Base-by-base conservation (phyloP, 2,329 filamentous ascomycete species). In the Paracamarosporium sp. region DNA sequence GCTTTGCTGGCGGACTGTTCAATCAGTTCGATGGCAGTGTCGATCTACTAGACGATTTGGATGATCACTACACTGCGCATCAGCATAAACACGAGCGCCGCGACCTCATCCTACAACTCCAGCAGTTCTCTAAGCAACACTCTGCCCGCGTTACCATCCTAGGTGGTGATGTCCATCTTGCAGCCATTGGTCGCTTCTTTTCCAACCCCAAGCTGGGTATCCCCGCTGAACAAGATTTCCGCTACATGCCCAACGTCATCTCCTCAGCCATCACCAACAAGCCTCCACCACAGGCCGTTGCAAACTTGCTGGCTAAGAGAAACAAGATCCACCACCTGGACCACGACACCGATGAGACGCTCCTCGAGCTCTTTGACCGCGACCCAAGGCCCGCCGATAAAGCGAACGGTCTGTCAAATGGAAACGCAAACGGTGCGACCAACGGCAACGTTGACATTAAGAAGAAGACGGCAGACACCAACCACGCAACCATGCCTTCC, bases 81-180 rank as follows among this genome's bases (percentile, higher is more conserved):
- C 92, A 93, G 50, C 94, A 98, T 82, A 98, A 97, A 78, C 85
- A 86, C 58, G 94, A 98, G 81, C 90, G 94, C 43, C 88, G 88
- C 55, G 83, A 87, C 36, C 82, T 98, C 41, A 74, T 93, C 79
- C 67, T 90, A 77, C 73, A 86, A 75, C 70, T 91, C 50, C 84
- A 96, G 66, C 76, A 81, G 20, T 75, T 88, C 30, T 77, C 86
- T 11, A 82, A 84, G 63, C 74, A 82, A 57, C 78, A 86, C 73
- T 83, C 79, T 8, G 78, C 86, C 12, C 85, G 86, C 17, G 77
- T 89, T 48, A 85, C 85, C 11, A 88, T 89, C 47, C 81, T 89
- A 0, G 82, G 86, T 36, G 87, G 87, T 27, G 87, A 89, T 61
- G 87, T 89, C 1, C 86, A 89, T 70, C 77, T 89, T 12, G 85